phyloP scores from a whole-genome alignment of 805 yeast species.

The Tetrapisispora fleetii region DNA sequence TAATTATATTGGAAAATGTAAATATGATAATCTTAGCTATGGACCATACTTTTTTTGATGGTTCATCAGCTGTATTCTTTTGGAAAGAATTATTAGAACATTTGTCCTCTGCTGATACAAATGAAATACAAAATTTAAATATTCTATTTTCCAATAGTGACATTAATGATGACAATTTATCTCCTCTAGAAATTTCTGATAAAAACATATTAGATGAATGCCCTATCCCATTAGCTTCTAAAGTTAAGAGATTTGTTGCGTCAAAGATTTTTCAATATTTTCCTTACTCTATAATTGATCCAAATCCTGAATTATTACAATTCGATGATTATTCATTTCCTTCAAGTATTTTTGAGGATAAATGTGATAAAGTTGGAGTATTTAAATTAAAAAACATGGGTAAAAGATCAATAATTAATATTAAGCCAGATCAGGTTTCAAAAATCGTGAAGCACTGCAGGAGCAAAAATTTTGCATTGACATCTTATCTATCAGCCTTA shows the following conservation, averaged over 20 bases:
- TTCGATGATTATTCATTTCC: conserved; percentile 15
- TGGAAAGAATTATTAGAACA: conserved; percentile 12
- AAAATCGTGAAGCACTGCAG: conserved; percentile 14
- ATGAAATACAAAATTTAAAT: not conserved
- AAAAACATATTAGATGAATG: conserved; percentile 16
- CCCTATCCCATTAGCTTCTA: conserved; percentile 16
- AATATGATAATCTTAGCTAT: conserved; percentile 13
- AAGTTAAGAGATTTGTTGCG: conserved; percentile 7
- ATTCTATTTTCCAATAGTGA: not conserved
- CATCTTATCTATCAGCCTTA: conserved; percentile 15
- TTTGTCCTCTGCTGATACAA: not conserved
- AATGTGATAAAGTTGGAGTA: not conserved
- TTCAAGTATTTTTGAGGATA: conserved; percentile 4
- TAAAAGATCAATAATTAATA: conserved; percentile 7
- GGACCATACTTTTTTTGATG: conserved; percentile 24
- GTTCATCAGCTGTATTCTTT: conserved; percentile 18
- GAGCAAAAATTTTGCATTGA: conserved; percentile 15
- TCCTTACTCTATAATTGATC: conserved; percentile 9
- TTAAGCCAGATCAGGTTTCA: conserved; percentile 5
- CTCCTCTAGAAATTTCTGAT: not conserved
- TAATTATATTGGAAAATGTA: conserved; percentile 11
- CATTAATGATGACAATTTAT: not conserved
- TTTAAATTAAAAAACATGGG: conserved; percentile 15
- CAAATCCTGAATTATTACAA: conserved; percentile 8
- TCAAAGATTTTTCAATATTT: conserved; percentile 6